These are phyloP conservation scores for Plasmodium inui DNA, from an alignment of 169 alveolate genomes.

Conservation along the genomic window DNA sequence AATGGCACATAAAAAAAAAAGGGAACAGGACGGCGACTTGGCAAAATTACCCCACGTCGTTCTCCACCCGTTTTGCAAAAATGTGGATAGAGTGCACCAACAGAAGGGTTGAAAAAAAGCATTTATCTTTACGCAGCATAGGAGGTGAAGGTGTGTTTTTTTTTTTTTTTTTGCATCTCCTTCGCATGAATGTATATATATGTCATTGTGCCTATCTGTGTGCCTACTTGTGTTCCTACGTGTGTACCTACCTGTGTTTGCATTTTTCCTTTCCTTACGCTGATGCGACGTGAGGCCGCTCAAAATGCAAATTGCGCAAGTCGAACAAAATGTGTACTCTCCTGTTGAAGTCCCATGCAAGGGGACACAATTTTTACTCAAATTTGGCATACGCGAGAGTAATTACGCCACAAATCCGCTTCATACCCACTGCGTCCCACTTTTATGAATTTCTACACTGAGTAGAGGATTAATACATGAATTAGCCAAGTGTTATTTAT, in stretches of 20 bases:
- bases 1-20: not conserved
- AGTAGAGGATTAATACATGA: not conserved
- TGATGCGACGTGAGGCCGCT: not conserved
- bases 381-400: not conserved
- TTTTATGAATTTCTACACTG: not conserved
- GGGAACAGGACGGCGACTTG: not conserved
- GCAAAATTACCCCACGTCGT: not conserved
- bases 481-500: not conserved
- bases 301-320: not conserved
- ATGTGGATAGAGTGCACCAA: not conserved
- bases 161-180: not conserved
- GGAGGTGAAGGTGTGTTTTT: not conserved
- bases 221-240: not conserved
- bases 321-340: not conserved
- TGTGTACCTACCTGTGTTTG: not conserved
- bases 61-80: not conserved
- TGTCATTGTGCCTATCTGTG: not conserved
- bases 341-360: not conserved
- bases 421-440: not conserved
- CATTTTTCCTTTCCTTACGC: not conserved
- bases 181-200: not conserved
- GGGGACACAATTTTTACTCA: not conserved
- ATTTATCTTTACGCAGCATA: not conserved
- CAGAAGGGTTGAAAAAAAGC: not conserved
- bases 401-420: not conserved